phyloP scores from a whole-genome alignment of 2,329 filamentous ascomycete species.

The Colletotrichum higginsianum region DNA sequence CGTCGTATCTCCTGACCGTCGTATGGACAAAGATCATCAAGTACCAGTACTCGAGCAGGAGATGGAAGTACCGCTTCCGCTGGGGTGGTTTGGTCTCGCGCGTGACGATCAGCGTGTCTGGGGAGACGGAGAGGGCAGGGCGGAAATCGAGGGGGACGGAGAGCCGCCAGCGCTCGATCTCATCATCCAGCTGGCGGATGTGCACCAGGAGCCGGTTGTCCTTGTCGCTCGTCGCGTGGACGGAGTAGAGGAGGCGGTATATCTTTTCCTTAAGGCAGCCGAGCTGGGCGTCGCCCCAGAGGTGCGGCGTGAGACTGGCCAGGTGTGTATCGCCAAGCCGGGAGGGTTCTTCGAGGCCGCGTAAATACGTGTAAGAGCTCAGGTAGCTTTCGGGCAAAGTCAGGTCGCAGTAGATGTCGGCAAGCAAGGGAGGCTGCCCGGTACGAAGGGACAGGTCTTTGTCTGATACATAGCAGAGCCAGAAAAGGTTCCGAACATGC shows the following conservation, averaged over 20 bases:
- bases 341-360: not conserved
- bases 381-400: not conserved
- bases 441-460: conserved; percentile 47
- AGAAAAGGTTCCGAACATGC: conserved; percentile 46
- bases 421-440: conserved; percentile 45
- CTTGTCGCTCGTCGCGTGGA: not conserved
- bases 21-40: conserved; percentile 43
- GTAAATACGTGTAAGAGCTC: not conserved
- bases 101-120: not conserved
- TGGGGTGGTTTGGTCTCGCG: not conserved
- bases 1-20: conserved; percentile 44
- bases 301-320: not conserved
- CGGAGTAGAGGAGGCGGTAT: conserved; percentile 20
- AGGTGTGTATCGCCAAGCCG: not conserved
- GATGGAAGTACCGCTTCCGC: conserved; percentile 4
- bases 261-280: conserved; percentile 22
- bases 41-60: conserved; percentile 45
- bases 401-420: conserved; percentile 1
- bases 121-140: conserved; percentile 15
- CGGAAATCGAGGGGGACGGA: conserved; percentile 43
- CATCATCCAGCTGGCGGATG: conserved; percentile 50
- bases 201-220: conserved; percentile 41
- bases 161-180: conserved; percentile 52
- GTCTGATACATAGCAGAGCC: conserved; percentile 48
- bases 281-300: conserved; percentile 1